phyloP scores from a whole-genome alignment of 164 flowering plant species.

The Brasenia schreberi region DNA sequence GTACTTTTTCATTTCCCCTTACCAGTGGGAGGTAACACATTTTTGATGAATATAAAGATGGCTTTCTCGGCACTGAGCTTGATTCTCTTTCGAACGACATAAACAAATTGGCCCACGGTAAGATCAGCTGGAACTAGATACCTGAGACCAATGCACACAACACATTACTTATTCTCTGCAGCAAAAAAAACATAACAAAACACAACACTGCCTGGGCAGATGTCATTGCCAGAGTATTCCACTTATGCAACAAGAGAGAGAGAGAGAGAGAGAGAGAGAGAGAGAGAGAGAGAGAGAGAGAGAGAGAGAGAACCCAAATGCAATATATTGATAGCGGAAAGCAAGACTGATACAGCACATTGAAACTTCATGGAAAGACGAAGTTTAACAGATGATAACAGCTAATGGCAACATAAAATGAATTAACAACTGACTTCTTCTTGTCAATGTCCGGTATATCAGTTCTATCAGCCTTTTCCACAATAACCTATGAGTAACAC shows the following conservation, averaged over 20 bases:
- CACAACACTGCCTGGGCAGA: neutral
- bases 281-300: no score
- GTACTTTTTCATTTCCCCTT: conserved; percentile 5
- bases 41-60: conserved; percentile 71
- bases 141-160: conserved; percentile 23
- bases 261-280: no score
- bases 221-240: neutral
- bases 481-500: conserved; percentile 69
- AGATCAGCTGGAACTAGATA: conserved; percentile 89
- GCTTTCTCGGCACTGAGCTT: conserved; percentile 79
- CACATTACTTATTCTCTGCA: neutral
- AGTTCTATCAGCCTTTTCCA: conserved; percentile 74
- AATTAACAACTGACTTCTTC: conserved; percentile 54
- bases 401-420: neutral
- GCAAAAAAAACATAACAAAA: no score
- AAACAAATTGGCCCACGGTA: conserved; percentile 82
- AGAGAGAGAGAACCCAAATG: no score
- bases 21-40: conserved; percentile 78
- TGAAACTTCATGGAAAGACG: no score
- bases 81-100: conserved; percentile 80
- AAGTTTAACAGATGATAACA: no score
- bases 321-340: no score
- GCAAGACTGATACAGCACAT: no score
- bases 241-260: no score
- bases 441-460: conserved; percentile 88